Base-by-base conservation (phyloP, 257 asterid genomes). In the Eucommia ulmoides region DNA sequence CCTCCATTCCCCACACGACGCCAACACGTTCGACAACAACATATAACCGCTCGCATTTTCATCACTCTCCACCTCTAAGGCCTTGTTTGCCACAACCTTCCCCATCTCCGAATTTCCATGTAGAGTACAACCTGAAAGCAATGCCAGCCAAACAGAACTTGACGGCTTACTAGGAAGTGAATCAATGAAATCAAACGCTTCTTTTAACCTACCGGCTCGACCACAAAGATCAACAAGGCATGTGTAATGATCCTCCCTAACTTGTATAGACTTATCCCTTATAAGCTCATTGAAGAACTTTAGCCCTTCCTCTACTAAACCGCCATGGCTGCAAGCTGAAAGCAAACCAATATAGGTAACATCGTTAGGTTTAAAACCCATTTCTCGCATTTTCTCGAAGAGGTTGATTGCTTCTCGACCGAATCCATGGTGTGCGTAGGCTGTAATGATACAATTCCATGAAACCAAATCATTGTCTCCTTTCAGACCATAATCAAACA, bases 241-340 rank as follows among this genome's bases (percentile, higher is more conserved):
- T 7, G 93, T 65, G 23, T 69, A 69, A 52, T 82, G 93, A 22
- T 72, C 74, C n/a, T 76, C 89, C 58, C 84, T 72, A 55, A 72
- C 48, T 51, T 61, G 44, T 48, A 76, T 35, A 3, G 75, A 59
- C 50, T 51, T 49, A n/a, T 79, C 81, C 45, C 58, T 67, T 65
- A 38, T 21, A 41, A 82, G 85, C 55, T 19, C 49, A 16, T 69
- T 50, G 19, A 79, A 76, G 69, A 64, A 76, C 38, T 53, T 49
- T 23, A 79, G 51, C 33, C 93, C 93, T 53, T 79, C 76, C 35
- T 70, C 64, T 25, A 74, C 74, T 17, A 82, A 45, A 24, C 93
- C 93, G 2, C 81, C 58, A 65, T 82, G 79, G 85, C 81, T 79
- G 59, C 93, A 79, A 29, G 93, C 81, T 24, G 76, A 61, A 29